These are phyloP conservation scores for Williopsis jadinii DNA, from an alignment of 1,139 yeast genomes.

Conservation along the genomic window DNA sequence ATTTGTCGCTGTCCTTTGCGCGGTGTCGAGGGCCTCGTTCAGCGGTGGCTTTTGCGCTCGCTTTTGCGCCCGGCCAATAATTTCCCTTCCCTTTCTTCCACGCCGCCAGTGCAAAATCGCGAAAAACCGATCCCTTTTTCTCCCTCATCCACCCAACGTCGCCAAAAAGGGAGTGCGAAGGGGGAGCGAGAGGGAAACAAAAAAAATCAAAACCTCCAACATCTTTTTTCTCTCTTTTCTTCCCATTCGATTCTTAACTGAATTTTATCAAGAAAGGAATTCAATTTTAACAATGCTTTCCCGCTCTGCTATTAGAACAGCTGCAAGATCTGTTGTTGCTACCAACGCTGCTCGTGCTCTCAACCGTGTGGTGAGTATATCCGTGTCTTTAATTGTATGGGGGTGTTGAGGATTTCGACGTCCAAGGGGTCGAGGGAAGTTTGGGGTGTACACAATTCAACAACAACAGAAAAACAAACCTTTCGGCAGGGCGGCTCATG, in stretches of 20 bases:
- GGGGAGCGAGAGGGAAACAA: too few species aligned
- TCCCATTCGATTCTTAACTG: background rate
- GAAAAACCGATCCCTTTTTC: too few species aligned
- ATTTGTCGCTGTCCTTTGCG: too few species aligned
- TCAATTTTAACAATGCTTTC: constrained; percentile 49
- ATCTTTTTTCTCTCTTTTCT: background rate
- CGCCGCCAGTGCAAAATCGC: too few species aligned
- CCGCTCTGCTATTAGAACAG: constrained; percentile 78
- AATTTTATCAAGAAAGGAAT: constrained; percentile 2
- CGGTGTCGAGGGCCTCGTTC: too few species aligned
- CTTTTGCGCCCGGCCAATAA: too few species aligned
- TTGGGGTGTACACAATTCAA: background rate
- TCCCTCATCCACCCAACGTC: too few species aligned
- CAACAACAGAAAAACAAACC: too few species aligned
- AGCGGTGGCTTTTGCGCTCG: too few species aligned
- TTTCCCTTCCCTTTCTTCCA: too few species aligned
- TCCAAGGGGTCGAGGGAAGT: background rate
- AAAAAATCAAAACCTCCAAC: constrained; percentile 3
- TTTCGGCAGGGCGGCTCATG: too few species aligned
- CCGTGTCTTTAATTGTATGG: background rate
- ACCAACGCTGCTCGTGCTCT: constrained; percentile 45
- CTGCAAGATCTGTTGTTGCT: constrained; percentile 70
- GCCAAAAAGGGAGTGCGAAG: too few species aligned
- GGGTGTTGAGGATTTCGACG: background rate
- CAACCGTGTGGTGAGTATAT: constrained; percentile 57